Conservation (phyloP, 2,329 filamentous ascomycete genomes). For the Laburnicola sp. region DNA sequence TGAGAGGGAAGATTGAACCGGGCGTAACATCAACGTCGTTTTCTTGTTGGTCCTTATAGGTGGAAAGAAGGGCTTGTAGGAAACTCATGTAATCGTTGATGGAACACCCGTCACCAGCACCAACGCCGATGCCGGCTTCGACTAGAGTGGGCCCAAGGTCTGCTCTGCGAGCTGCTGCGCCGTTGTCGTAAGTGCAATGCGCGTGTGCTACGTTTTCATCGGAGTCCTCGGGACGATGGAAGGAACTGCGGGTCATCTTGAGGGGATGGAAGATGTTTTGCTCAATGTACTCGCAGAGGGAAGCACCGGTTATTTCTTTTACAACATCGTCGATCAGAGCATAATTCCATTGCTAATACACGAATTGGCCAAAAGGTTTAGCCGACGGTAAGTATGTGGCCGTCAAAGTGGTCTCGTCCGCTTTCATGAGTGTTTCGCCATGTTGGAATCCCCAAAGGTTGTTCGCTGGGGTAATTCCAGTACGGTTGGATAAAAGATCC, state of each 20-base stretch:
- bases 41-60: constrained; percentile 3
- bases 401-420: constrained; percentile 1
- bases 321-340: constrained; percentile 5
- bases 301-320: constrained; percentile 3
- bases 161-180: not conserved
- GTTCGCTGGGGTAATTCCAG: constrained; percentile 12
- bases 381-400: constrained; percentile 1
- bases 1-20: constrained; percentile 2
- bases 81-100: constrained; percentile 8
- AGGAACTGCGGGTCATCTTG: constrained; percentile 7
- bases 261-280: constrained; percentile 7
- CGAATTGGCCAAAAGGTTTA: constrained; percentile 14
- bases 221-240: not conserved
- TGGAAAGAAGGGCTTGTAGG: constrained; percentile 2
- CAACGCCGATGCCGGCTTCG: not conserved
- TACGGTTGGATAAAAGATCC: constrained; percentile 15
- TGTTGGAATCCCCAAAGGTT: constrained; percentile 11
- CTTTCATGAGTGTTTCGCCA: constrained; percentile 11
- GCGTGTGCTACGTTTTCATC: constrained; percentile 6
- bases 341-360: constrained; percentile 24
- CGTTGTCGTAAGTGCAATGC: constrained; percentile 7
- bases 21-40: constrained; percentile 1
- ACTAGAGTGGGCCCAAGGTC: not conserved
- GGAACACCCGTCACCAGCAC: constrained; percentile 4
- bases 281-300: not conserved